phyloP scores from a whole-genome alignment of 2,329 filamentous ascomycete species.

The Helotiales sp. region DNA sequence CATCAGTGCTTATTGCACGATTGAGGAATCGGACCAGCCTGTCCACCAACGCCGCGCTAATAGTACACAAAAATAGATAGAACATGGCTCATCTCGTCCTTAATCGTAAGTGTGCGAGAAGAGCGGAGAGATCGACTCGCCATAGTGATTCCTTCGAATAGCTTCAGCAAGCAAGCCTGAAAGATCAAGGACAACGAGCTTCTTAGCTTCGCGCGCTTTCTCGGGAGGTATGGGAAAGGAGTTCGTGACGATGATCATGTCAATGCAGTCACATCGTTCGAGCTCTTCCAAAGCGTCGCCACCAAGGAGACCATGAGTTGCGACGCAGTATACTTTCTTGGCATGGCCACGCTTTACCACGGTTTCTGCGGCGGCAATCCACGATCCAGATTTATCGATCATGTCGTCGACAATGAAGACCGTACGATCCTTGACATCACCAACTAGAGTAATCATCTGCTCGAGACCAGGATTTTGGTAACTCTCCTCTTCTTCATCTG shows the following conservation, averaged over 20 bases:
- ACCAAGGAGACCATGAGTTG: conserved; percentile 93
- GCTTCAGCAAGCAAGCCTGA: conserved; percentile 87
- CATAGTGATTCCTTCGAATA: conserved; percentile 94
- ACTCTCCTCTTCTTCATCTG: conserved; percentile 92
- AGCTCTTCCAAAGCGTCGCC: conserved; percentile 87
- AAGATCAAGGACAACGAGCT: conserved; percentile 86
- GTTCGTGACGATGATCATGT: conserved; percentile 93
- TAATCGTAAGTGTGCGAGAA: conserved; percentile 32
- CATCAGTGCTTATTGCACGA: conserved; percentile 21
- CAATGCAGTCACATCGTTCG: conserved; percentile 89
- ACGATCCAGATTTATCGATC: conserved; percentile 96
- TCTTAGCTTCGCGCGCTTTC: conserved; percentile 69
- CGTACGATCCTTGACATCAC: conserved; percentile 82
- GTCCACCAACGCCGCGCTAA: conserved; percentile 32
- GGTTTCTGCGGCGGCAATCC: conserved; percentile 96
- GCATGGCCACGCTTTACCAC: conserved; percentile 91
- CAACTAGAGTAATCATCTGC: conserved; percentile 96
- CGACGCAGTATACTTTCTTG: conserved; percentile 95
- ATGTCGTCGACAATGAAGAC: conserved; percentile 98
- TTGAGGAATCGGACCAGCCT: conserved; percentile 9
- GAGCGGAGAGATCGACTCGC: conserved; percentile 66
- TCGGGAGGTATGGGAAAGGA: conserved; percentile 87
- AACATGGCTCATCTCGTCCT: conserved; percentile 11
- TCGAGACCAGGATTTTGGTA: conserved; percentile 79
- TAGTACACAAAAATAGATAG: conserved; percentile 43